These are phyloP conservation scores for Perkinsus olseni DNA, from an alignment of 169 alveolate species.

Conservation along the genomic window DNA sequence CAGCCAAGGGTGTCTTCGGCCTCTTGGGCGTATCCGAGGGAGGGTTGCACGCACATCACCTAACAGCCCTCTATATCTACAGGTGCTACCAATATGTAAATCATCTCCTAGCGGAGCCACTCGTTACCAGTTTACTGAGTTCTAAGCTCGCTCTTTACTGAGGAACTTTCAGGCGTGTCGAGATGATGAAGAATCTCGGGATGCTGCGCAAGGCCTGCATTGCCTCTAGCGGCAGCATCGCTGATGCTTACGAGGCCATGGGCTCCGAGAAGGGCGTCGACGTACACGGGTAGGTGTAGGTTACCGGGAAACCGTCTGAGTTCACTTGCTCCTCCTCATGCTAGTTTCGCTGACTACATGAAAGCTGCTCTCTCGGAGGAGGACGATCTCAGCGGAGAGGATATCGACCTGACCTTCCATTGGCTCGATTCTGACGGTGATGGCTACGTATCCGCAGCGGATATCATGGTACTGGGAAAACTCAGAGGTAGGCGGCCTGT, in stretches of 20 bases:
- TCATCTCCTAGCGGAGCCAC: too few relatives aligned
- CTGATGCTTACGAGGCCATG: neutral
- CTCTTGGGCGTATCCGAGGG: too few relatives aligned
- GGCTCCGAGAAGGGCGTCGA: neutral
- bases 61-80: too few relatives aligned
- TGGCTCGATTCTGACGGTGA: neutral
- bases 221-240: neutral
- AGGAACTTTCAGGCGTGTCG: neutral
- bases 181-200: neutral
- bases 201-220: neutral
- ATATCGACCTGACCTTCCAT: neutral
- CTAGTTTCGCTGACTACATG: neutral
- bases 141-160: neutral
- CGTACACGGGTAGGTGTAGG: neutral
- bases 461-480: neutral
- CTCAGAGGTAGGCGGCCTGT: neutral
- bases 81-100: too few relatives aligned
- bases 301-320: too few relatives aligned
- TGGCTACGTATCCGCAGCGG: neutral
- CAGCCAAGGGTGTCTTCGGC: too few relatives aligned
- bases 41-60: too few relatives aligned
- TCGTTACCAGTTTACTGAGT: neutral
- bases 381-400: neutral
- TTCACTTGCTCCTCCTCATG: too few relatives aligned
- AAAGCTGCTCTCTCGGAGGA: neutral